Percentiles rank a stretch among this genome's conserved stretches.
These are phyloP conservation scores for Penicillium cosmopolitanum DNA, from an alignment of 495 filamentous ascomycete species.

Conservation along the genomic window DNA sequence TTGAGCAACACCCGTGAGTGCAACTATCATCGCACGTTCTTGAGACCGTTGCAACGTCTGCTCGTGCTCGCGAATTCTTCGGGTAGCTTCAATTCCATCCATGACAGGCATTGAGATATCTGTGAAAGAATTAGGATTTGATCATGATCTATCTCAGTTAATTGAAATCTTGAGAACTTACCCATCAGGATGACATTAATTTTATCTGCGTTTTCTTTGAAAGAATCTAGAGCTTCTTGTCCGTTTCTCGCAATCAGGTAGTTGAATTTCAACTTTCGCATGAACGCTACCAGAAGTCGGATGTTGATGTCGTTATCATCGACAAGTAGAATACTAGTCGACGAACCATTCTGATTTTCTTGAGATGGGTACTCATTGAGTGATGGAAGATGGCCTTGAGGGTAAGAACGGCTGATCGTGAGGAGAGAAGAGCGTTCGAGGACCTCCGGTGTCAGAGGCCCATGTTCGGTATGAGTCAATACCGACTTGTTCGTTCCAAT, in stretches of 20 bases:
- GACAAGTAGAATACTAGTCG: constrained; percentile 26
- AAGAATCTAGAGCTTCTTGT: constrained; percentile 53
- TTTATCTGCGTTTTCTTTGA: constrained; percentile 30
- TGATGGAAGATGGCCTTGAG: too few species aligned
- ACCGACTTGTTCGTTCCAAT: not conserved
- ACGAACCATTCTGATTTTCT: too few species aligned
- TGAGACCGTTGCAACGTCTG: constrained; percentile 6
- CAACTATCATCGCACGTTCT: constrained; percentile 27
- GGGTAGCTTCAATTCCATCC: constrained; percentile 56
- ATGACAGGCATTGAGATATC: constrained; percentile 64
- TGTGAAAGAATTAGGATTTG: constrained; percentile 8
- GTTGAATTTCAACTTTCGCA: constrained; percentile 19
- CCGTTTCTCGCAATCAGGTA: constrained; percentile 51
- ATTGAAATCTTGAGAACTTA: constrained; percentile 8
- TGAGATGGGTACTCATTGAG: too few species aligned
- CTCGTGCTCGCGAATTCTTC: constrained; percentile 52
- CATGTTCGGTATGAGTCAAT: not conserved
- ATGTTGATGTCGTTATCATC: constrained; percentile 1
- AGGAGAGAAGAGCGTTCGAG: too few species aligned
- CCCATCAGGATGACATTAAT: constrained; percentile 56
- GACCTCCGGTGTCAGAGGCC: too few species aligned
- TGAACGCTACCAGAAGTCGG: not conserved
- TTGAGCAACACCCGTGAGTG: constrained; percentile 40
- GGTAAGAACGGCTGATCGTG: too few species aligned
- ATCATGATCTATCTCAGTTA: not conserved